Base-by-base conservation (phyloP, 2,329 filamentous ascomycete genomes). In the Talaromyces amestolkiae region DNA sequence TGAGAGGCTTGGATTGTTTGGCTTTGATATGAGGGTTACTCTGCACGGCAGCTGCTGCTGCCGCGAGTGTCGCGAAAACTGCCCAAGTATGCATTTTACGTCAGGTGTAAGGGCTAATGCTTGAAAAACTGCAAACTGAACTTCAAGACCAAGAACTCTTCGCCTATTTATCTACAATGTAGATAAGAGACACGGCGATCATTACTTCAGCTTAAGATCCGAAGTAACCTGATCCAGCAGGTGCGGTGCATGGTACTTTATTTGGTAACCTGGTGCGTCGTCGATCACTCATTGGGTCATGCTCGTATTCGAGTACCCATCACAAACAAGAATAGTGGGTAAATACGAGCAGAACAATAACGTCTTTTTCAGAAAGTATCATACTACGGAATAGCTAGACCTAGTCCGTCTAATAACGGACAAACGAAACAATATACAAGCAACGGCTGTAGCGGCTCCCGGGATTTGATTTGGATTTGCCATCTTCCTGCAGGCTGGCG, bases 11-110 rank as follows among this genome's bases (percentile, higher is more conserved):
- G 31, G 53, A 24, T 24, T 63, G 35, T 39, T 58, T 63, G 45
- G 54, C 53, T 51, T 62, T 65, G 31, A 17, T 19, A 35, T 66
- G 64, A 27, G 59, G 64, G 27, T 66, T 66, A 27, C 64, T 66
- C 45, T 62, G 59, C 24, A 66, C 33, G 17, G 64, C 64, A 17
- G 60, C 53, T 1, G 51, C 53, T 33, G 35, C 60, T 5, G 53
- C 53, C n/a, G 61, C 54, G 41, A 66, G 43, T 9, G 24, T 43
- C 37, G 45, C 47, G 22, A 58, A 47, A 13, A 58, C 35, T 41
- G 60, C 37, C 24, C 58, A 35, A 15, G n/a, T 24, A 53, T 19
- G 43, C 64, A 63, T 66, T n/a, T 19, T 58, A 31, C 13, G 31
- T 47, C 1, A 5, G 7, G 27, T 31, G 27, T 5, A 31, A 31